These are phyloP conservation scores for Claviceps sp. DNA, from an alignment of 2,329 filamentous ascomycete species.

Conservation along the genomic window DNA sequence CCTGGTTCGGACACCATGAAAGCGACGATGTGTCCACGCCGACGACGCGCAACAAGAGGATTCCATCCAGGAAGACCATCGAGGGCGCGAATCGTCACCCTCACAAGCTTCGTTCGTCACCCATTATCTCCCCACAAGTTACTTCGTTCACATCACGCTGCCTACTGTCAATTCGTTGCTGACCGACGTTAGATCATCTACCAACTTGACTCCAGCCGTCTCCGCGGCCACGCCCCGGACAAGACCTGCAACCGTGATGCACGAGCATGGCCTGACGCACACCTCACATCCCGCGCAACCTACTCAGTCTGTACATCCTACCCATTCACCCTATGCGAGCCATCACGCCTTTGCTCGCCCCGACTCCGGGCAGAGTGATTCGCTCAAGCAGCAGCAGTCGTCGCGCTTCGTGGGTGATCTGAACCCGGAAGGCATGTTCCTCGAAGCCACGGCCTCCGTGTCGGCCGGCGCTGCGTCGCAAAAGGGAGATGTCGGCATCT, in stretches of 20 bases:
- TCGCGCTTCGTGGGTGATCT: conserved; percentile 44
- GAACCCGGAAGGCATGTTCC: conserved; percentile 46
- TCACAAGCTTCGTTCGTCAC: conserved; percentile 18
- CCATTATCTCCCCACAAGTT: background rate
- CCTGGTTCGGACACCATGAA: conserved; percentile 1
- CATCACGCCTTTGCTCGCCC: background rate
- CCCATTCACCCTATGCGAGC: background rate
- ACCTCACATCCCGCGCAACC: background rate
- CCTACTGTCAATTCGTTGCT: background rate
- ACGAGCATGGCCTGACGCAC: background rate
- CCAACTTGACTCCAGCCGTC: background rate
- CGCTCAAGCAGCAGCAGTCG: conserved; percentile 11
- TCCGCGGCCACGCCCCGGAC: conserved; percentile 1
- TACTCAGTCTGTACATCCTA: background rate
- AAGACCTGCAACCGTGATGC: background rate
- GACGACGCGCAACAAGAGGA: conserved; percentile 20
- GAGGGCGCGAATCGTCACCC: conserved; percentile 14
- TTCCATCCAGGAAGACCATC: conserved; percentile 13
- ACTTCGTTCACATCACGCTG: background rate
- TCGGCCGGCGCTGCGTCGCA: conserved; percentile 24
- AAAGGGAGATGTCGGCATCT: conserved; percentile 42
- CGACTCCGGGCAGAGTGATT: background rate
- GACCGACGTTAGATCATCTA: background rate
- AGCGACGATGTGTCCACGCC: conserved; percentile 33
- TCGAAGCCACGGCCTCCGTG: conserved; percentile 33